Evolutionary conservation across 345 rosid species (phyloP).

Genomic region (Eucalyptus regnans): DNA sequence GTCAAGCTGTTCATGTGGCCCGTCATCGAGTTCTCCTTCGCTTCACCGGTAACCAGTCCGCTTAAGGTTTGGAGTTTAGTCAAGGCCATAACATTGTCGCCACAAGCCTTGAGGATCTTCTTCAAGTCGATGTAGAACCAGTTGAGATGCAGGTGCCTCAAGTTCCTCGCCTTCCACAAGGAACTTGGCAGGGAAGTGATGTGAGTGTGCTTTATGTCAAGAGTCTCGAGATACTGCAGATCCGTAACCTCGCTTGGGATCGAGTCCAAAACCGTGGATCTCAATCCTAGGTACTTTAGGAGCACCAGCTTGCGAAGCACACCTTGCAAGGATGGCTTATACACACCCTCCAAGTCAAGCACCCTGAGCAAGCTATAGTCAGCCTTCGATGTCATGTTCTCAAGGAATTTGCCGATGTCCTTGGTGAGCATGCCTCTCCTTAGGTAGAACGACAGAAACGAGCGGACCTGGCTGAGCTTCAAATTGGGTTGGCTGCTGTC

Average conservation of each 20-base stretch:
- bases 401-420: neutral
- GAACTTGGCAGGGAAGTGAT: neutral
- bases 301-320: neutral
- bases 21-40: neutral
- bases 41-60: neutral
- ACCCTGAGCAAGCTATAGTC: neutral
- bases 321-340: neutral
- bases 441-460: neutral
- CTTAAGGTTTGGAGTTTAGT: neutral
- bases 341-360: constrained; percentile 8
- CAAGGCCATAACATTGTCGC: neutral
- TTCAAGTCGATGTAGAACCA: neutral
- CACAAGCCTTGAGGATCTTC: neutral
- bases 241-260: neutral
- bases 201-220: constrained; percentile 5
- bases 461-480: neutral
- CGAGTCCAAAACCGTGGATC: neutral
- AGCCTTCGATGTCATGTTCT: neutral
- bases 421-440: neutral
- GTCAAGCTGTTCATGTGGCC: neutral
- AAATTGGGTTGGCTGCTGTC: neutral
- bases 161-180: neutral
- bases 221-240: neutral
- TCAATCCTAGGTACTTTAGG: constrained; percentile 10
- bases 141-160: neutral